Evolutionary conservation across 2,329 filamentous ascomycete genomes (phyloP).

Genomic region (Drechslera avenae): DNA sequence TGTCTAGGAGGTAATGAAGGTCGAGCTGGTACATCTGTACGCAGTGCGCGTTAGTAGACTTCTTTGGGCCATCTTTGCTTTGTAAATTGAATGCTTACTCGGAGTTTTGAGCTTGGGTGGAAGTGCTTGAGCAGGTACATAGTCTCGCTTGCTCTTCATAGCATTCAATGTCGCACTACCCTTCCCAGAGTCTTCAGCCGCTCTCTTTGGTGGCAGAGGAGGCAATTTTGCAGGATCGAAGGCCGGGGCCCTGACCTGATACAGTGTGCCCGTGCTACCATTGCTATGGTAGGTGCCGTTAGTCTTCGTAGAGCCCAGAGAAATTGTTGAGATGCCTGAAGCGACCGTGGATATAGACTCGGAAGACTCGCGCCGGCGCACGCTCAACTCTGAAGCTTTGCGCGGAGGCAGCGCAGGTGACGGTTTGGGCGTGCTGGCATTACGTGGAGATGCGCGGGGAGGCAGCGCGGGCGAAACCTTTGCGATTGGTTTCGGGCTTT

Average conservation of each 20-base stretch:
- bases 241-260: conserved; percentile 59
- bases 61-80: neutral
- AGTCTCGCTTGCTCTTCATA: conserved; percentile 43
- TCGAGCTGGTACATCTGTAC: conserved; percentile 23
- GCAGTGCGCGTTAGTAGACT: neutral
- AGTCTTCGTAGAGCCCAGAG: conserved; percentile 55
- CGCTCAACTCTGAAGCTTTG: conserved; percentile 49
- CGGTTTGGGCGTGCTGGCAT: conserved; percentile 45
- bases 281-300: conserved; percentile 44
- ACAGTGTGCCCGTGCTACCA: conserved; percentile 35
- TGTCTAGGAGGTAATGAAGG: conserved; percentile 30
- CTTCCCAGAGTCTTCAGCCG: conserved; percentile 50
- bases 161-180: conserved; percentile 45
- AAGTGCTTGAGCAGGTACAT: conserved; percentile 30
- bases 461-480: conserved; percentile 39
- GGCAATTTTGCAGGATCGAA: conserved; percentile 63
- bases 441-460: conserved; percentile 57
- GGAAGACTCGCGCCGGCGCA: conserved; percentile 40
- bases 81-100: conserved; percentile 15
- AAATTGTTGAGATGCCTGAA: conserved; percentile 55
- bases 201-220: conserved; percentile 57
- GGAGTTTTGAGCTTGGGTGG: conserved; percentile 38
- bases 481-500: conserved; percentile 17
- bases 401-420: conserved; percentile 53
- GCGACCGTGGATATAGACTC: conserved; percentile 61